phyloP scores from a whole-genome alignment of 768 basidiomycete genomes.

The Coprinopsis sp. region DNA sequence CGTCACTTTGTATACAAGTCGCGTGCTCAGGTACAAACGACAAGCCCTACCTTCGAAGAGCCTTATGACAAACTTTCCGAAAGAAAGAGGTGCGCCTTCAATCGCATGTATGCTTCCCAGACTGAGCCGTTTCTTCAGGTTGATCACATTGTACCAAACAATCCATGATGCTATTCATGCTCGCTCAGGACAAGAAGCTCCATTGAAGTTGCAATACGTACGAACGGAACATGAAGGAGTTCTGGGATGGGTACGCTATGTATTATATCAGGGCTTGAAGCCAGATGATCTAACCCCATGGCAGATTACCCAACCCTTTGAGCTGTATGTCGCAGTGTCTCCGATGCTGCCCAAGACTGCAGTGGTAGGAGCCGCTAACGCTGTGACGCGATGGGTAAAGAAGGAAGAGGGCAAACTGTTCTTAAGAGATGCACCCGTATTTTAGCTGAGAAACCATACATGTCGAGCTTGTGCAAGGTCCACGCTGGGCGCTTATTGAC shows the following conservation, averaged over 20 bases:
- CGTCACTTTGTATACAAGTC: constrained; percentile 97
- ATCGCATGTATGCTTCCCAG: background rate
- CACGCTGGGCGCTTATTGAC: no score
- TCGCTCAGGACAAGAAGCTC: constrained; percentile 75
- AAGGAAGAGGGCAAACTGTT: constrained; percentile 82
- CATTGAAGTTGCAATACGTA: constrained; percentile 84
- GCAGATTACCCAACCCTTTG: constrained; percentile 91
- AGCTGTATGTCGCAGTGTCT: constrained; percentile 81
- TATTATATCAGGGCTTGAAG: no score
- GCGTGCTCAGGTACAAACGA: constrained; percentile 83
- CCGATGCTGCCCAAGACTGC: constrained; percentile 85
- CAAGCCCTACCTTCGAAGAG: constrained; percentile 79
- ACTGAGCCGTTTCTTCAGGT: constrained; percentile 34
- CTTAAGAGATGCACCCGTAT: constrained; percentile 85
- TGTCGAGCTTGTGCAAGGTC: no score
- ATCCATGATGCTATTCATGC: constrained; percentile 89
- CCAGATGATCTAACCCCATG: background rate
- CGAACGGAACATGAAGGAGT: constrained; percentile 83
- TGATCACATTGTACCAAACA: constrained; percentile 83
- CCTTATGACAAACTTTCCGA: constrained; percentile 67
- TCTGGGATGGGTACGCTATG: constrained; percentile 82
- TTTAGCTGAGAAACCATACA: constrained; percentile 28
- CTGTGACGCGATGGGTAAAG: constrained; percentile 87
- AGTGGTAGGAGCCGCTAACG: constrained; percentile 82
- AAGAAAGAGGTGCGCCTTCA: constrained; percentile 58